Evolutionary conservation across 2,329 filamentous ascomycete species (phyloP), one percentile per base, ranked within the genome.

Genomic region (Hypoxylon sp.): DNA sequence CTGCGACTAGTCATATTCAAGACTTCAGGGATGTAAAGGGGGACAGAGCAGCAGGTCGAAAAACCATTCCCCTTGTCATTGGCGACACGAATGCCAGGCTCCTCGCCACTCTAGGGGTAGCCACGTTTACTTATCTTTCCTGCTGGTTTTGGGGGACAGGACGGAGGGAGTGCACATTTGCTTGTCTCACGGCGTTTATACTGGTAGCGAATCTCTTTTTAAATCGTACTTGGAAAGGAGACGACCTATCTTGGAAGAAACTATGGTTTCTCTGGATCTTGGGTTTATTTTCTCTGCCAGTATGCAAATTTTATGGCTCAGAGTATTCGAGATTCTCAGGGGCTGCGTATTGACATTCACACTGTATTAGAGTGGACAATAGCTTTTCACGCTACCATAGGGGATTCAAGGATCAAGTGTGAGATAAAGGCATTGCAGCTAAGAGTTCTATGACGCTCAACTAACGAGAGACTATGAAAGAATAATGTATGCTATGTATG

Each of bases 1-100:
- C 55, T 6, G 49, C 42, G 2, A 54, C 22, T 7, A 61, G 46
- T 12, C 62, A 66, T n/a, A 12, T 52, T 2, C 66, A 66, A 36
- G 66, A 66, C 44, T 64, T 68, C 24, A 46, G 66, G n/a, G 63
- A 66, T 40, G 30, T 55, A 16, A 45, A 64, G 11, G 66, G 66
- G 12, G 63, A 69, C 26, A 61, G 12, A 22, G 26, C 36, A 4
- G n/a, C 26, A 9, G 63, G 66, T 2, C 50, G 66, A 12, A 58
- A 16, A 18, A 69, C 63, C 0, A 26, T 69, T 8, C 63, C 66
- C 2, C 22, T 66, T 11, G 52, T 48, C 4, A 53, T 69, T 0
- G 59, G 66, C 0, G 60, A 64, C 26, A 28, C 11, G 5, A 42
- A 56, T 24, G 59, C 66, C 1, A 46, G 66, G 3, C 4, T 63